phyloP scores from a whole-genome alignment of 441 rosid species.

The Erodium chrysanthum region DNA sequence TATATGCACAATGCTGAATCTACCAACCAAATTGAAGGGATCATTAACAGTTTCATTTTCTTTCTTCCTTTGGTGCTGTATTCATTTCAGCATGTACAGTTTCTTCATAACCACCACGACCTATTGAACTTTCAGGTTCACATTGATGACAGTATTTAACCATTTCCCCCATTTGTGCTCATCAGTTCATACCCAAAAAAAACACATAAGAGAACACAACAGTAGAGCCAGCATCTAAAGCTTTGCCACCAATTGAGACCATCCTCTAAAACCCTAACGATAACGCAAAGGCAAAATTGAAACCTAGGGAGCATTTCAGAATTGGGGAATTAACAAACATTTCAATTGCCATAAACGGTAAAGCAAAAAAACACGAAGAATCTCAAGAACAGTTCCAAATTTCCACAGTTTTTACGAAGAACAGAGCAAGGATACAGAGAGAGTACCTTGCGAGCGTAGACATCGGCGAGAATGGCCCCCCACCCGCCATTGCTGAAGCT shows the following conservation, averaged over 20 bases:
- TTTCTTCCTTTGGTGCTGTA: no score
- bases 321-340: not conserved
- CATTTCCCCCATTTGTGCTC: not conserved
- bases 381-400: not conserved
- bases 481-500: slow-evolving; percentile 84
- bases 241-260: not conserved
- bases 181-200: not conserved
- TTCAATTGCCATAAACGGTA: not conserved
- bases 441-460: slow-evolving; percentile 82
- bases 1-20: not conserved
- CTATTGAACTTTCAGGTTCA: not conserved
- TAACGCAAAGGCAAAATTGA: not conserved
- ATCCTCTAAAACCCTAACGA: not conserved
- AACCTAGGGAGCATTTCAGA: not conserved
- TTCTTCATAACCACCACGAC: not conserved
- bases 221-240: no score
- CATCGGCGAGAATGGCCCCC: slow-evolving; percentile 74
- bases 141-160: not conserved
- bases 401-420: not conserved
- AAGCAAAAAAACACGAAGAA: not conserved
- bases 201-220: not conserved
- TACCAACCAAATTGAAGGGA: not conserved
- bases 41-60: no score
- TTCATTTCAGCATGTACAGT: not conserved
- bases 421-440: not conserved